Base-by-base conservation (phyloP, 192 early-diverging fungal genomes). In the Coemansia sp. region DNA sequence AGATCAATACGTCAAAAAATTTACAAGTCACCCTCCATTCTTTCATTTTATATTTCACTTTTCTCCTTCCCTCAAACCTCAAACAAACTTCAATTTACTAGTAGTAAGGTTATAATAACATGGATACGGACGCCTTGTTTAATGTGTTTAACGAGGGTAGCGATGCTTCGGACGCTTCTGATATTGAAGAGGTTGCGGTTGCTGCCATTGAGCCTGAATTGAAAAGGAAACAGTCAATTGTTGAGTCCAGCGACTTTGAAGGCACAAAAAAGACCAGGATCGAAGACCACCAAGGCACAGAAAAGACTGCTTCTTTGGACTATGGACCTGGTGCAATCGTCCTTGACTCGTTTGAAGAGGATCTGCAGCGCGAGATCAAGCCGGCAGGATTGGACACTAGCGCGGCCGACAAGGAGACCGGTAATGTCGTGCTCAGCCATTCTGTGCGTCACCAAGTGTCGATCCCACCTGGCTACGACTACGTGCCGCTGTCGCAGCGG, bases 401-500 rank as follows among this genome's bases (percentile, higher is more conserved):
- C 67, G 71, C 86, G 34, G 80, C 74, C 12, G 70, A 76, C 71
- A 79, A 74, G 60, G 72, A 79, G 46, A 82, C 79, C 7, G 84
- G 84, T 30, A 76, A 68, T 34, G 48, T 82, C 4, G 80, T 82
- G 21, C 59, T 83, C 33, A 74, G 71, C 62, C 61, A 55, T 64
- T 85, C 92, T 82, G 94, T 98, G 52, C 85, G 93, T 25, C 96
- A 98, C 75, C 94, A 98, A 81, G 96, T 98, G 2, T 91, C 96
- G 10, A 77, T 96, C 23, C 96, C 96, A 15, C 88, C 88, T 0
- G 87, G 84, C 55, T 97, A 94, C 83, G 66, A 82, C 18, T 98
- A 98, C 72, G 79, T 89, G 16, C 94, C 95, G 12, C 84, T 98
- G 20, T 87, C 92, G 25, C 84, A 96, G 74, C 94, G 97, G 55